Percentiles rank a stretch among this genome's conserved stretches.
Conservation (phyloP, 2,329 filamentous ascomycete species). For the Hymenoscyphus infarciens region DNA sequence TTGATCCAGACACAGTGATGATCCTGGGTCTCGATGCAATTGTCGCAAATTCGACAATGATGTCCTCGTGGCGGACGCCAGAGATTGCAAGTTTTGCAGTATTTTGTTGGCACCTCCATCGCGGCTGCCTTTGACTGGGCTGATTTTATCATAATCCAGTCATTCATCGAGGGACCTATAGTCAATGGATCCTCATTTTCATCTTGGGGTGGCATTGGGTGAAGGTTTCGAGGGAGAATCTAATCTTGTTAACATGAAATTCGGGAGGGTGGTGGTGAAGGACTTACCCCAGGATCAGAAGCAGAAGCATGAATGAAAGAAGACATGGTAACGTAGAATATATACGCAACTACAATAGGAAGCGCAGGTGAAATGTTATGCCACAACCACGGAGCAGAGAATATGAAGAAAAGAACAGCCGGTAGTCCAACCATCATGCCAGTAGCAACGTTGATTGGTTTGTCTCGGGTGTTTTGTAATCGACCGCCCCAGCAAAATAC, state of each 20-base stretch:
- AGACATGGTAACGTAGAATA: slow-evolving; percentile 87
- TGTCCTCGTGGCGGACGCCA: slow-evolving; percentile 95
- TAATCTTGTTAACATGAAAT: slow-evolving; percentile 39
- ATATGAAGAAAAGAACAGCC: slow-evolving; percentile 76
- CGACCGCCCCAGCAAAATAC: slow-evolving; percentile 83
- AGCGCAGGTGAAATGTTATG: slow-evolving; percentile 84
- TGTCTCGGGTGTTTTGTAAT: slow-evolving; percentile 81
- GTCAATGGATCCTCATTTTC: slow-evolving; percentile 77
- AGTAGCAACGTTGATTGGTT: slow-evolving; percentile 86
- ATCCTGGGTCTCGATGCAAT: slow-evolving; percentile 94
- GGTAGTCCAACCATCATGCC: slow-evolving; percentile 77
- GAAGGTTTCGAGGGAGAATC: slow-evolving; percentile 90
- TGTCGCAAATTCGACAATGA: slow-evolving; percentile 95
- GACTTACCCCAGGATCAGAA: slow-evolving; percentile 85
- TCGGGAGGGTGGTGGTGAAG: slow-evolving; percentile 8
- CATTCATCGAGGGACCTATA: slow-evolving; percentile 79
- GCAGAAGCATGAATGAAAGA: slow-evolving; percentile 92
- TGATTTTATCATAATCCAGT: slow-evolving; percentile 90
- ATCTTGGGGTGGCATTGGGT: slow-evolving; percentile 75
- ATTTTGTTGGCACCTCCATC: slow-evolving; percentile 98
- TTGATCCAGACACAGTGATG: slow-evolving; percentile 99
- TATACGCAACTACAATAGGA: slow-evolving; percentile 83
- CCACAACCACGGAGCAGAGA: slow-evolving; percentile 77
- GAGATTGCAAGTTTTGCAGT: slow-evolving; percentile 95
- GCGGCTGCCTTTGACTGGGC: slow-evolving; percentile 70